Base-by-base conservation (phyloP, 2,329 filamentous ascomycete genomes). In the Phaeosphaeriaceae sp. region DNA sequence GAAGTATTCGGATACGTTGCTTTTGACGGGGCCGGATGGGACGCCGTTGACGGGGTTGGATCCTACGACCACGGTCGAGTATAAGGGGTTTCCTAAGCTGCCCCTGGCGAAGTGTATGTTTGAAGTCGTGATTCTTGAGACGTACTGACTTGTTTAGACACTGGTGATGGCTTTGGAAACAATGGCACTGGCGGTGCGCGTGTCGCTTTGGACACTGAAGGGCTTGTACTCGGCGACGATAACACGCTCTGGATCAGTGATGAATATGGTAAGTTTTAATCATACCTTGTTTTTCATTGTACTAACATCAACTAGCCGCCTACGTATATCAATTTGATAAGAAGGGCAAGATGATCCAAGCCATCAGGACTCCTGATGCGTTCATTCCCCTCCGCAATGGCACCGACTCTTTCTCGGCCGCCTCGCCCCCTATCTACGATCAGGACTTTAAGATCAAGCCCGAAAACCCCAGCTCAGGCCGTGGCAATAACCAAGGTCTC, bases 401-500 rank as follows among this genome's bases (percentile, higher is more conserved):
- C 42, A 82, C 76, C 11, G 79, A 85, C 44, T 79, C 85, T 65
- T 92, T 91, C 81, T 86, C 83, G 51, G 85, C 89, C 11, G 82
- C 88, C 65, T 88, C 84, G 13, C 85, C 89, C 0, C 88, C 88
- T 3, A 78, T 85, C 49, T 91, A 89, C 69, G 73, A 86, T 52
- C 79, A 80, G 0, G 72, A 81, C 15, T 70, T 81, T 17, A 70
- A 77, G 10, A 81, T 86, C 1, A 76, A 73, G 2, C 89, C 89
- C 0, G 80, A 78, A 15, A 81, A 89, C 62, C 86, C 88, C 0
- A 80, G 82, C 1, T 83, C 83, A 0, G 90, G 90, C 13, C 84
- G 90, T 20, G 80, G 83, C 54, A 91, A 92, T 74, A 92, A 92
- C 74, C 89, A 91, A 71, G 89, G 90, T n/a, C 86, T 92, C 49